These are phyloP conservation scores for Fulvia fulva DNA, from an alignment of 2,329 filamentous ascomycete genomes.

Conservation along the genomic window DNA sequence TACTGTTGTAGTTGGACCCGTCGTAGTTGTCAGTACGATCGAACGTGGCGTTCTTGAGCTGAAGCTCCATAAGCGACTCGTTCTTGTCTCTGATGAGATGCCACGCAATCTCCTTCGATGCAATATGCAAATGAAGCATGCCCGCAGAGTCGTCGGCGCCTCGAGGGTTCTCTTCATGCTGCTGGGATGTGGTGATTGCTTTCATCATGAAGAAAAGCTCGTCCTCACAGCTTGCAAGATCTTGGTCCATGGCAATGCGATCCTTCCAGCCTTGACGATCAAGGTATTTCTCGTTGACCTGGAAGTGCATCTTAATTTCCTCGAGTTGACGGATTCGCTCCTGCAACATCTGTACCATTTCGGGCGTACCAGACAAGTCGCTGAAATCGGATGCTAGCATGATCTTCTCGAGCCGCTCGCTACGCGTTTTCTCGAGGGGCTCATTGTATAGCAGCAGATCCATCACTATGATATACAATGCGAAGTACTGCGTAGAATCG, in stretches of 20 bases:
- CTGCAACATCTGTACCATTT: slow-evolving; percentile 87
- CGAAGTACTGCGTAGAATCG: slow-evolving; percentile 95
- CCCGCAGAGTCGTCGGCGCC: slow-evolving; percentile 66
- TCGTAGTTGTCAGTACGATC: slow-evolving; percentile 96
- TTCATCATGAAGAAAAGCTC: slow-evolving; percentile 99
- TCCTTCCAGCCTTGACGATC: slow-evolving; percentile 91
- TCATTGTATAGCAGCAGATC: slow-evolving; percentile 96
- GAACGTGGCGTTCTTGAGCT: slow-evolving; percentile 85
- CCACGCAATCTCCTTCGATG: slow-evolving; percentile 95
- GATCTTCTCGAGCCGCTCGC: slow-evolving; percentile 92
- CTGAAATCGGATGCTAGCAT: slow-evolving; percentile 99
- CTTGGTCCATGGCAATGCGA: slow-evolving; percentile 79
- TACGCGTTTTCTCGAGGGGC: slow-evolving; percentile 94
- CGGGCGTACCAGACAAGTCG: slow-evolving; percentile 86
- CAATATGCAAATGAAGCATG: slow-evolving; percentile 84
- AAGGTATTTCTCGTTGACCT: slow-evolving; percentile 81
- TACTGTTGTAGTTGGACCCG: slow-evolving; percentile 88
- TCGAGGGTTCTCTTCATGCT: slow-evolving; percentile 69
- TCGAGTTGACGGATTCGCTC: slow-evolving; percentile 89
- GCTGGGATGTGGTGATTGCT: slow-evolving; percentile 92
- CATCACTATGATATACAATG: slow-evolving; percentile 95
- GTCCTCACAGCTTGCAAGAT: slow-evolving; percentile 85
- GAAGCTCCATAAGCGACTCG: slow-evolving; percentile 84
- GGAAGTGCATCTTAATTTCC: slow-evolving; percentile 95
- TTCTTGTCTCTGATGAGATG: slow-evolving; percentile 79